phyloP scores from a whole-genome alignment of 2,329 filamentous ascomycete genomes.

The Ophiostoma triangulosporum region DNA sequence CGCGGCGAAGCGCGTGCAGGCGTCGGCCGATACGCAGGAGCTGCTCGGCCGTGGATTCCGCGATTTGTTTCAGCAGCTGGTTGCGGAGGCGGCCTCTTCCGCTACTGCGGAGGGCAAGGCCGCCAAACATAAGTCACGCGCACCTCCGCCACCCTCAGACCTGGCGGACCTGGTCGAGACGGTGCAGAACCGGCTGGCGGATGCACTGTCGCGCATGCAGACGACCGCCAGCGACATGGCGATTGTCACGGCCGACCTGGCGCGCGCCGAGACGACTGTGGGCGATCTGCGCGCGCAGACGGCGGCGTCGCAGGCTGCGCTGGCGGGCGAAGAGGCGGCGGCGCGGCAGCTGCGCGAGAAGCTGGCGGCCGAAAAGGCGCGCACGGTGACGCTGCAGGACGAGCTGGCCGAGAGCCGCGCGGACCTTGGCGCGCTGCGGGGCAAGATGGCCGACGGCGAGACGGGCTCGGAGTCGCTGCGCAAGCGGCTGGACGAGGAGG shows the following conservation, averaged over 20 bases:
- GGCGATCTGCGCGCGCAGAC: constrained; percentile 45
- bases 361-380: constrained; percentile 39
- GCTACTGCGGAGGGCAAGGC: background rate
- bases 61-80: constrained; percentile 45
- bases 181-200: constrained; percentile 43
- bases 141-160: constrained; percentile 36
- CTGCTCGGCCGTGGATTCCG: constrained; percentile 39
- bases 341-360: constrained; percentile 39
- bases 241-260: constrained; percentile 49
- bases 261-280: constrained; percentile 40
- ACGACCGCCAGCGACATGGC: constrained; percentile 46
- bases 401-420: constrained; percentile 51
- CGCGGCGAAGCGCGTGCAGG: constrained; percentile 35
- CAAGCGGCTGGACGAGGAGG: constrained; percentile 61
- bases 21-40: constrained; percentile 33
- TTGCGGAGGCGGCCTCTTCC: constrained; percentile 27
- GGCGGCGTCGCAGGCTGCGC: constrained; percentile 35
- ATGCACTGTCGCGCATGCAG: constrained; percentile 45
- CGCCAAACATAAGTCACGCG: background rate
- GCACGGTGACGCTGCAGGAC: constrained; percentile 37
- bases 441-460: constrained; percentile 67
- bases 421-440: constrained; percentile 54
- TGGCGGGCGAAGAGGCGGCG: constrained; percentile 37
- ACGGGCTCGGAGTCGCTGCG: constrained; percentile 69
- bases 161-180: constrained; percentile 44